Evolutionary conservation across 345 rosid species (phyloP), one percentile per base, ranked within the genome.

Genomic region (Luvunga scandens): DNA sequence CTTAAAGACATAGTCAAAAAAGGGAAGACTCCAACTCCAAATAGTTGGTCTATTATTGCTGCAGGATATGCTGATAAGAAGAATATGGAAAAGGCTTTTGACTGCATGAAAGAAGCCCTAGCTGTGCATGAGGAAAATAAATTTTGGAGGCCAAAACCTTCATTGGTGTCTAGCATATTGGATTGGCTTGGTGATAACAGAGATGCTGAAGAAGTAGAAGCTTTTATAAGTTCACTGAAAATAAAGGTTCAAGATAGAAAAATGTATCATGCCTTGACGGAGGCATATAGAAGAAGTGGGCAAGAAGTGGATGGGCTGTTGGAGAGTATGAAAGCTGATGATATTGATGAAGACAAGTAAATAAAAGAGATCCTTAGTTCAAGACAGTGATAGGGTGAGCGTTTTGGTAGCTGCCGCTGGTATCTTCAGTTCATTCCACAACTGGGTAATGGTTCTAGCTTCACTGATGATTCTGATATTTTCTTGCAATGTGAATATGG

Each of bases 21-120:
- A 50, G 81, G 64, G 50, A 86, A 81, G 81, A 81, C 53, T 28
- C 74, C 84, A 62, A 66, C 34, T 39, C 86, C 91, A 22, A 84
- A 78, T 79, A 81, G 91, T 69, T 88, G 91, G 91, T 45, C 86
- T 6, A 86, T 86, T 42, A 16, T 86, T 57, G 85, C 88, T 2
- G 70, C 84, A 3, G 87, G 84, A 24, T 83, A 84, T 69, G n/a
- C 66, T 31, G 72, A 78, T 53, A 77, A 84, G 80, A 84, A 84
- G 63, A 79, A 84, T 55, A 84, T 88, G 89, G 84, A 81, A 72
- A 86, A 83, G 61, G 88, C 85, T 73, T 78, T 84, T 39, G 79
- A 84, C 66, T 83, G 87, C 85, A 79, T 86, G 72, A 84, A 78
- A 48, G 83, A 81, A 81, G 91, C 88, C 64, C 81, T 88, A 30